These are phyloP conservation scores for Termitomyces sp. DNA, from an alignment of 1,284 basidiomycete genomes.

Conservation along the genomic window DNA sequence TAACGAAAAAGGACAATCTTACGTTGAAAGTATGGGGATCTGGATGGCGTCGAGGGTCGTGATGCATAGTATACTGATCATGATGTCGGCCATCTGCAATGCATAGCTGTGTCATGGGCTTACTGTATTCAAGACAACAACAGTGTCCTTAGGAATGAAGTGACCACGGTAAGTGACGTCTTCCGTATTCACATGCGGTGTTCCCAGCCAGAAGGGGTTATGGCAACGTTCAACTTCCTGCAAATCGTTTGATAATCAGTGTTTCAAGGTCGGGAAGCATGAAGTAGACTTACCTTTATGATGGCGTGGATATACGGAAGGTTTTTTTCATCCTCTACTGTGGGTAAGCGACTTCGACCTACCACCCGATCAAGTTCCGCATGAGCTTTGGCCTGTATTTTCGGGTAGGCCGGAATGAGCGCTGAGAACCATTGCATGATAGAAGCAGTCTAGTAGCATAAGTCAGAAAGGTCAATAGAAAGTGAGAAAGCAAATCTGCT, in stretches of 20 bases:
- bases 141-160: slow-evolving; percentile 31
- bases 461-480: not conserved
- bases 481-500: not conserved
- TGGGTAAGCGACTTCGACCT: slow-evolving; percentile 28
- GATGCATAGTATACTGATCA: slow-evolving; percentile 35
- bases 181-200: slow-evolving; percentile 31
- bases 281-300: slow-evolving; percentile 24
- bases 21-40: slow-evolving; percentile 26
- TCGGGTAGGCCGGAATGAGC: slow-evolving; percentile 26
- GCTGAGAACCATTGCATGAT: slow-evolving; percentile 35
- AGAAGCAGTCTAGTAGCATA: slow-evolving; percentile 24
- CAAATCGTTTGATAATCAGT: slow-evolving; percentile 14
- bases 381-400: slow-evolving; percentile 26
- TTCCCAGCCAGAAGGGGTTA: slow-evolving; percentile 36
- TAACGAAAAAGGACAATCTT: not conserved
- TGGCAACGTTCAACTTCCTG: slow-evolving; percentile 27
- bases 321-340: slow-evolving; percentile 26
- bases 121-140: slow-evolving; percentile 19
- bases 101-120: not conserved
- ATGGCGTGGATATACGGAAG: slow-evolving; percentile 34
- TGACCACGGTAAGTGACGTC: slow-evolving; percentile 36
- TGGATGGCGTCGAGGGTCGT: slow-evolving; percentile 31
- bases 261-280: slow-evolving; percentile 10
- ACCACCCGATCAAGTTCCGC: slow-evolving; percentile 30
- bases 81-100: slow-evolving; percentile 10